Evolutionary conservation across 352 stramenopile genomes (phyloP), one percentile per base, ranked within the genome.

Genomic region (Globisporangium lucens): DNA sequence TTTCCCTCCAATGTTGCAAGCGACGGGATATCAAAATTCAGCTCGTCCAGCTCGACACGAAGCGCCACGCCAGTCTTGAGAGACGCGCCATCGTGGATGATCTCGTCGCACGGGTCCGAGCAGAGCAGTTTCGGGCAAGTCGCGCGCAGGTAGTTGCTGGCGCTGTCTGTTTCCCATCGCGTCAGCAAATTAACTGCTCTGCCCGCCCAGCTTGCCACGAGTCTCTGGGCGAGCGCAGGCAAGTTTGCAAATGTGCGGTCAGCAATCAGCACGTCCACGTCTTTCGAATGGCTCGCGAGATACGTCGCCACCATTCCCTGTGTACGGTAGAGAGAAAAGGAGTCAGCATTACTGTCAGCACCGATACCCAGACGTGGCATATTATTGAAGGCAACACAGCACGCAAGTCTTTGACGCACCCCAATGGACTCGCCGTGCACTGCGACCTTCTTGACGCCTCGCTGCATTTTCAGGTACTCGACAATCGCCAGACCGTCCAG

Each of bases 351-450:
- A 10, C 3, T 55, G 51, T 56, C 7, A 22, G 8, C 61, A 62
- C 2, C 29, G 15, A 24, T 5, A 30, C 4, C n/a, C 4, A 7
- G 27, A 2, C 4, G 9, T 30, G 47, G 9, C n/a, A 10, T 17
- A 13, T 30, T 33, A 33, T 33, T 33, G 15, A 30, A 22, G 15
- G 6, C 13, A n/a, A 56, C 22, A 56, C 49, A 46, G 38, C 33
- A 10, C 6, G 10, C 22, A 56, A 10, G 10, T 29, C n/a, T 7
- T 35, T 17, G 4, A 67, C 66, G 24, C 47, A 82, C 81, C 1
- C 88, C 88, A 35, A 96, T 94, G 0, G 88, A 96, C 65, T 96
- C 88, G 29, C 88, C 88, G 61, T 96, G 88, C 38, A 96, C 74
- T 7, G 79, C 88, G 24, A 96, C 80, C 59, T 77, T 86, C 27